Base-by-base conservation (phyloP, 176 grass and related monocot species). In the Aegilops bicornis region DNA sequence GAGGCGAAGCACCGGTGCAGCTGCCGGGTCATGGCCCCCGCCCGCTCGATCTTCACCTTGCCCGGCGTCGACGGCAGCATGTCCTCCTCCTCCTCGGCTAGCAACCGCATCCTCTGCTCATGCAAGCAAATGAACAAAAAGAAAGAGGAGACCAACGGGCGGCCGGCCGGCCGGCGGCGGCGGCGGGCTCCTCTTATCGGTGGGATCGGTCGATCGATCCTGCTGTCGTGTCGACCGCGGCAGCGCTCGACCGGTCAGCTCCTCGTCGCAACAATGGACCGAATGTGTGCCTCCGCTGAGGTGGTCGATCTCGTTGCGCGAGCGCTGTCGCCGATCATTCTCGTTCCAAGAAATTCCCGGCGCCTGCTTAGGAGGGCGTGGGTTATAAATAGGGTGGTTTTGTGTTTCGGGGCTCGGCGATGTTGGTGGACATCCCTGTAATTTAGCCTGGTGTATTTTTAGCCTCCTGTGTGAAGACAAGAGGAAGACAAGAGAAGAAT, bases 1-100 rank as follows among this genome's bases (percentile, higher is more conserved):
- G 94, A 93, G 52, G 94, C 87, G 87, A 93, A 96, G 82, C 94
- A 96, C 23, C 94, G 94, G 78, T 93, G 84, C 29, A 88, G 69
- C 72, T 90, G 87, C 63, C 94, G 85, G 59, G 64, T 83, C 66
- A 89, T 89, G 62, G 72, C 35, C 10, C 70, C 77, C 11, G 86
- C 16, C n/a, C 88, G 80, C 79, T 93, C 94, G 37, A 91, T 78
- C 89, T 93, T 93, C 87, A 93, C 84, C 89, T 93, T 96, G 69
- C 94, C 94, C 68, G 94, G 89, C 69, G 94, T 93, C 78, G 91
- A 89, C 14, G 94, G 91, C 85, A 80, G 91, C 61, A 81, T 8
- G 37, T 95, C 90, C 56, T 92, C 91, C 70, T 93, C 94, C 65
- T 95, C 93, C 45, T 75, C 72, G 16, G 72, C 72, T 52, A 92